Base-by-base conservation (phyloP, 306 rosid species). In the Cucurbita maxima region DNA sequence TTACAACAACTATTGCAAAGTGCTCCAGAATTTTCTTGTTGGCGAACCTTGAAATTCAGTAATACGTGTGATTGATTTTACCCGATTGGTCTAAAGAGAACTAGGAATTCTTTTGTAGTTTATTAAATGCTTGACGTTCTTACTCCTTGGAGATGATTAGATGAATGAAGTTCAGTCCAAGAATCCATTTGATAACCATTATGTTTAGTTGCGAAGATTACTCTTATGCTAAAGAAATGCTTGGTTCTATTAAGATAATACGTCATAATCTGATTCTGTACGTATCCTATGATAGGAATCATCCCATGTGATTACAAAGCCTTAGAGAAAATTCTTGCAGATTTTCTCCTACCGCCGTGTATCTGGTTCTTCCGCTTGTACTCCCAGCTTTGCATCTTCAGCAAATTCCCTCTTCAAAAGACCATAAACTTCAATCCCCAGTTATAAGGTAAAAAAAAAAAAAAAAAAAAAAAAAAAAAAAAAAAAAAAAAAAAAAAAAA, bases 301-400 rank as follows among this genome's bases (percentile, higher is more conserved):
- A n/a, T 40, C 9, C 30, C 30, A 9, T 10, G 30, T 60, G 69
- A 1, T 20, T 66, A 66, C 38, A 12, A 44, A 66, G 53, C 57
- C 81, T 9, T 77, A 80, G 79, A 90, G 95, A 79, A 90, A 90
- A 56, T 74, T 84, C 74, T 75, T 80, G 85, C 95, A 86, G 36
- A 85, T 84, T 74, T 43, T 87, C 73, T 79, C 77, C 92, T 84
- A 85, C 45, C 76, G 71, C 78, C 77, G 78, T 69, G 83, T 80
- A 54, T 87, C 89, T 61, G 90, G 84, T 56, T 88, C 92, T 2
- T 79, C 75, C n/a, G 74, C 63, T 50, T 85, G 71, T 67, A 85
- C 19, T 47, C 61, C 76, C 19, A 68, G 9, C 84, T 79, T 90
- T 48, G 81, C 87, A 8, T 83, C 78, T 61, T 90, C 88, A 0